Evolutionary conservation across 1,139 yeast species (phyloP), one percentile per base, ranked within the genome.

Genomic region (Torulaspora globosa): DNA sequence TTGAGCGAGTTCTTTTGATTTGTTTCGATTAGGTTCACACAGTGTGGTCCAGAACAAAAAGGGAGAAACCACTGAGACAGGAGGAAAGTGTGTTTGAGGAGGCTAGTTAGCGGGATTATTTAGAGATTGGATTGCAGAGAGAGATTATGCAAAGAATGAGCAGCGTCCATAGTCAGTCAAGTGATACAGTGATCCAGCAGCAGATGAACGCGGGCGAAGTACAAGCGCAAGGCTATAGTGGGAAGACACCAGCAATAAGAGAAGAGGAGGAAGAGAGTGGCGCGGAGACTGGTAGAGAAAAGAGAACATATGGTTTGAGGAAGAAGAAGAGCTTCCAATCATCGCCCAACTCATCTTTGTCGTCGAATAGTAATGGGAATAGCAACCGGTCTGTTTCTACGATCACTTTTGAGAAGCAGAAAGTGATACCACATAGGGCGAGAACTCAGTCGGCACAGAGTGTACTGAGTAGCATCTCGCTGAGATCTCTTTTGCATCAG

Each of bases 361-460:
- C 53, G 35, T 47, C 53, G 27, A 43, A 54, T 41, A 47, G 59
- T 41, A 42, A 49, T 47, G 27, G 47, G 44, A 30, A 38, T 30
- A 30, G 49, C 34, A 35, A 44, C 39, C 38, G 48, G 39, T 44
- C 47, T 23, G 39, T 47, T n/a, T 52, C 57, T n/a, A 54, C 62
- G n/a, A 53, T 60, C 8, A 66, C 70, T 23, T 79, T 80, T 66
- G 76, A 75, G 55, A 79, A 79, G 63, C 59, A 56, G 47, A 74
- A 76, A 52, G 74, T 76, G 36, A 70, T 77, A 15, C 73, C 73
- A 15, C 73, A 73, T 18, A 72, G 76, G 48, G 69, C 74, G 30
- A 67, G 84, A 46, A 73, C 82, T 1, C 83, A 78, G 56, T 76
- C 80, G n/a, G 77, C 78, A 39, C 85, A 79, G 58, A 76, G 81